Conservation (phyloP, 306 rosid genomes). For the Hippophae rhamnoides region DNA sequence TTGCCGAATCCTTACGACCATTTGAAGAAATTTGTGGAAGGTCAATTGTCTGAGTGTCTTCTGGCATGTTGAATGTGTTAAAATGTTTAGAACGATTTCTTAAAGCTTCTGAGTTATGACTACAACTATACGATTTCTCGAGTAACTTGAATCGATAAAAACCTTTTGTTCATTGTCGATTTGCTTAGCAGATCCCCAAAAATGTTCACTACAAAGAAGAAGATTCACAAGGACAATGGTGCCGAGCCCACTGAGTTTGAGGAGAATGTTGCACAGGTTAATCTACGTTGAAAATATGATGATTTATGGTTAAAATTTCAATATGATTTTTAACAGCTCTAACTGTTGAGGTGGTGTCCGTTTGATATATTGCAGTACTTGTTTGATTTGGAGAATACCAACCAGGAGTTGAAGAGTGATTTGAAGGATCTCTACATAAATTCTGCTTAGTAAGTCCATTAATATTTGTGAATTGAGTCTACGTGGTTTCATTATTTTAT, state of each 20-base stretch:
- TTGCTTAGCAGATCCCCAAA: slow-evolving; percentile 23
- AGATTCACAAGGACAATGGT: slow-evolving; percentile 59
- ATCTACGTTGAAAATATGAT: no score
- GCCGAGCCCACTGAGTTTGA: slow-evolving; percentile 64
- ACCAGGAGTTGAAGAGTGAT: slow-evolving; percentile 63
- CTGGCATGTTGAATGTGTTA: no score
- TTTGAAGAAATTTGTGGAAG: no score
- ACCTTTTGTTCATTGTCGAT: no score
- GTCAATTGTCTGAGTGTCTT: no score
- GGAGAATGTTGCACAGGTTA: slow-evolving; percentile 64
- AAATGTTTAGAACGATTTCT: no score
- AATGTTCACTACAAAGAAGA: slow-evolving; percentile 65
- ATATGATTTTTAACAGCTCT: no score
- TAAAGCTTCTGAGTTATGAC: no score
- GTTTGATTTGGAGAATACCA: slow-evolving; percentile 74
- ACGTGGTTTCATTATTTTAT: background rate
- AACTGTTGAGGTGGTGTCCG: background rate
- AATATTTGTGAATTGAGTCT: background rate
- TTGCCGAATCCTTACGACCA: no score
- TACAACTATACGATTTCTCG: no score
- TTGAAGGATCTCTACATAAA: slow-evolving; percentile 61
- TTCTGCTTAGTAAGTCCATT: slow-evolving; percentile 42
- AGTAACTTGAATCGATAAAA: no score
- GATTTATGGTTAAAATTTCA: no score
- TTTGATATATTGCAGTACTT: slow-evolving; percentile 32